phyloP scores from a whole-genome alignment of 192 early-diverging fungal genomes.

The Gamsiella multidivaricata region DNA sequence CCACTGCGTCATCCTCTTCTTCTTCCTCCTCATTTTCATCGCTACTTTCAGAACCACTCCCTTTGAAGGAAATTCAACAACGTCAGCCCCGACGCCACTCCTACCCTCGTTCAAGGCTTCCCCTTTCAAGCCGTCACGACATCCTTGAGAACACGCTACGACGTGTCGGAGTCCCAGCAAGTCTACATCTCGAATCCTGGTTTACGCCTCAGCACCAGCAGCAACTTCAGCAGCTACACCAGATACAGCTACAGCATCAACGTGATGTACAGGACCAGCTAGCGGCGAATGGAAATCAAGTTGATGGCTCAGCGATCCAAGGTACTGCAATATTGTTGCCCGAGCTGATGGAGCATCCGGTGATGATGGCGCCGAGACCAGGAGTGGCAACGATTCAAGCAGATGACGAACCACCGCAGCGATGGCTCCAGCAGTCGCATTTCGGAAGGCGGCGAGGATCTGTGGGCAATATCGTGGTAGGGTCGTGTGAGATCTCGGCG shows the following conservation, averaged over 20 bases:
- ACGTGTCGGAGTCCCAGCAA: slow-evolving; percentile 14
- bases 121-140: slow-evolving; percentile 14
- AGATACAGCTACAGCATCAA: slow-evolving; percentile 33
- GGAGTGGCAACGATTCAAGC: slow-evolving; percentile 14
- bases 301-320: neutral
- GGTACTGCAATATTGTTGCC: no score
- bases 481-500: slow-evolving; percentile 38
- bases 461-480: neutral
- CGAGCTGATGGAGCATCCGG: slow-evolving; percentile 32
- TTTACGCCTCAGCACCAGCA: slow-evolving; percentile 44
- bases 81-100: neutral
- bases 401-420: no score
- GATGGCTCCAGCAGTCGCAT: neutral
- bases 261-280: slow-evolving; percentile 6
- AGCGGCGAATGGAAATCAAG: neutral
- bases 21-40: slow-evolving; percentile 2
- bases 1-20: neutral
- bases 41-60: neutral
- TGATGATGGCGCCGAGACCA: slow-evolving; percentile 20
- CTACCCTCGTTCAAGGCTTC: neutral
- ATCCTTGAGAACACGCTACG: slow-evolving; percentile 17
- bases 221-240: slow-evolving; percentile 35
- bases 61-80: neutral
- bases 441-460: neutral
- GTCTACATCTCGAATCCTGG: slow-evolving; percentile 24